Percentiles rank a stretch among this genome's conserved stretches.
Evolutionary conservation across 768 basidiomycete species (phyloP).

Genomic region (Amanita polypyramis): DNA sequence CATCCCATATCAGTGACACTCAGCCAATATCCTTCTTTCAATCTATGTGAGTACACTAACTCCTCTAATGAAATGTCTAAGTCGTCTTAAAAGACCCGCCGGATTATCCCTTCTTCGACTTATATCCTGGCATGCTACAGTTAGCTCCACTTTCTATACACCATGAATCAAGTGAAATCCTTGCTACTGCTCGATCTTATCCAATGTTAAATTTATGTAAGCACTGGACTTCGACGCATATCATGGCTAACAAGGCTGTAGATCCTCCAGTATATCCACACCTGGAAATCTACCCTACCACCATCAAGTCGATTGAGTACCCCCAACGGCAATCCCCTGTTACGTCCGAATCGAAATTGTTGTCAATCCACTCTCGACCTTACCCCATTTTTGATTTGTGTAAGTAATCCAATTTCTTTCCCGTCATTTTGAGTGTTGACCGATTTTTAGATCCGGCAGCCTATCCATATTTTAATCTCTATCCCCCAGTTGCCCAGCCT

Average conservation of each 20-base stretch:
- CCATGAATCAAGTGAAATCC: constrained; percentile 5
- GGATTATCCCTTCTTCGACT: constrained; percentile 30
- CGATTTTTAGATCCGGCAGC: constrained; percentile 9
- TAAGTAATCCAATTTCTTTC: constrained; percentile 8
- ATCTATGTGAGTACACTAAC: constrained; percentile 17
- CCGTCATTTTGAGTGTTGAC: neutral
- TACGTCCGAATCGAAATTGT: neutral
- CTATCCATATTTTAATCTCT: constrained; percentile 16
- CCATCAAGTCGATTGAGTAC: neutral
- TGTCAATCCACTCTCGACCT: neutral
- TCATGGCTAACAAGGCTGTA: neutral
- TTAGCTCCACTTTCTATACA: constrained; percentile 18
- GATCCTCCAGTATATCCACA: neutral
- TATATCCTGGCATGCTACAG: constrained; percentile 24
- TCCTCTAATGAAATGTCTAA: neutral
- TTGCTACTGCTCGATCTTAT: constrained; percentile 10
- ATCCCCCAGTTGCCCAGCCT: constrained; percentile 7
- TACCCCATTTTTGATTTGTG: constrained; percentile 30
- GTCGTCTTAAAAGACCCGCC: constrained; percentile 12
- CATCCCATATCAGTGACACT: constrained; percentile 7
- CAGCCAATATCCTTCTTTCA: constrained; percentile 21
- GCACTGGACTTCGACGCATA: constrained; percentile 3
- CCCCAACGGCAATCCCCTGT: neutral
- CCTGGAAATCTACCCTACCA: constrained; percentile 9
- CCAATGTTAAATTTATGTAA: constrained; percentile 24